A percentile compares a stretch with the other conserved stretches of the same genome.
These are phyloP conservation scores for Alternaria triticina DNA, from an alignment of 2,329 filamentous ascomycete genomes.

Conservation along the genomic window DNA sequence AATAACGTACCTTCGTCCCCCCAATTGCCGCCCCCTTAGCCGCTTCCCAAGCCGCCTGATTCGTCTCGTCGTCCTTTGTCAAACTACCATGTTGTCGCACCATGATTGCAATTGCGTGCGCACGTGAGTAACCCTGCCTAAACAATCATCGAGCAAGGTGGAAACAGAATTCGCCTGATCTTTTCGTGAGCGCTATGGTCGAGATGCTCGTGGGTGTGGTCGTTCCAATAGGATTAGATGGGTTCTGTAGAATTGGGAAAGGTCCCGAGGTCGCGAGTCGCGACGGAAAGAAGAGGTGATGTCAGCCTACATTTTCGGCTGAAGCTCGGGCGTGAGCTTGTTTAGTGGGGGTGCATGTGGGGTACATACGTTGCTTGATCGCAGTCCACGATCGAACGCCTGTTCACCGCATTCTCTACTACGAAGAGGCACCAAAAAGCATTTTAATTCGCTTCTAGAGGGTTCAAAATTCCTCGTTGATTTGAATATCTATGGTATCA, in stretches of 20 bases:
- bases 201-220: too few relatives aligned
- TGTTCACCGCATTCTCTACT: not conserved
- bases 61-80: slow-evolving; percentile 68
- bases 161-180: too few relatives aligned
- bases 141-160: too few relatives aligned
- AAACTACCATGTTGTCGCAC: slow-evolving; percentile 64
- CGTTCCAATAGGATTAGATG: too few relatives aligned
- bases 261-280: too few relatives aligned
- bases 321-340: slow-evolving; percentile 3
- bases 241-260: too few relatives aligned
- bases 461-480: not conserved
- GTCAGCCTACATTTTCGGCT: slow-evolving; percentile 1
- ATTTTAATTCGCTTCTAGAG: too few relatives aligned
- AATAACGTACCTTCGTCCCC: slow-evolving; percentile 71
- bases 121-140: not conserved
- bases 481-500: not conserved
- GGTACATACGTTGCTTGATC: too few relatives aligned
- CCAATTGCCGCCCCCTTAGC: slow-evolving; percentile 70
- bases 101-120: slow-evolving; percentile 3
- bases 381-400: not conserved
- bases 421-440: too few relatives aligned
- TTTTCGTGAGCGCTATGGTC: too few relatives aligned
- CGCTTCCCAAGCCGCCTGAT: slow-evolving; percentile 74
- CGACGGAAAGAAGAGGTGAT: not conserved
- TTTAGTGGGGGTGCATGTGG: not conserved